Evolutionary conservation across 2,329 filamentous ascomycete genomes (phyloP), one percentile per base, ranked within the genome.

Genomic region (Nannizzia gypsea): DNA sequence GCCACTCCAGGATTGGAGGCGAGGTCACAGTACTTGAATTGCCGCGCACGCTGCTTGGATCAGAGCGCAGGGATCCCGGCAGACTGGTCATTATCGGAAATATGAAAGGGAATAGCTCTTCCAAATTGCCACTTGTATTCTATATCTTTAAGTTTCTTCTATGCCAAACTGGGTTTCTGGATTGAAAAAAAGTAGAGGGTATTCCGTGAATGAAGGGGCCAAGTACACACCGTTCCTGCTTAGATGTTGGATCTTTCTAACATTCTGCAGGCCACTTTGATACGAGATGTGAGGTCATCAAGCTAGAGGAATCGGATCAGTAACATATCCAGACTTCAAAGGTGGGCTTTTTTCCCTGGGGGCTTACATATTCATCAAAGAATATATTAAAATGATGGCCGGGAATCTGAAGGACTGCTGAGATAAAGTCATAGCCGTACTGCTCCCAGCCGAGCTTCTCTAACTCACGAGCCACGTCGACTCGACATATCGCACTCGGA

Each of bases 361-460:
- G 57, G 26, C 62, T 61, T 60, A 65, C 65, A 58, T 64, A 54
- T 9, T 61, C 54, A 24, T 63, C 59, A n/a, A 42, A 31, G 42
- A 66, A 64, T 44, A 66, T 57, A 38, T 64, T 63, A 55, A 63
- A 66, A 57, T 66, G 65, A 59, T 66, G 63, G 8, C 64, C 65
- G 1, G 64, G 63, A 17, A 66, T 61, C 36, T 58, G 57, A n/a
- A 64, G 55, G 13, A 65, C 63, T 1, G 58, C 57, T 2, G 55
- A 56, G 34, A 65, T 60, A 24, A 66, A 56, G 36, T 66, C 59
- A 26, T 62, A 48, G 9, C 55, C 57, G 54, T 64, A 63, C 31
- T 64, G 56, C 20, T 66, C 64, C 65, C 65, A 66, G n/a, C 65
- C 65, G 17, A 66, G 48, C 8, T 59, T 60, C 20, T 46, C 46